Evolutionary conservation across 176 grass and related monocot species (phyloP), one percentile per base, ranked within the genome.

Genomic region (Echinochloa phyllopogon): DNA sequence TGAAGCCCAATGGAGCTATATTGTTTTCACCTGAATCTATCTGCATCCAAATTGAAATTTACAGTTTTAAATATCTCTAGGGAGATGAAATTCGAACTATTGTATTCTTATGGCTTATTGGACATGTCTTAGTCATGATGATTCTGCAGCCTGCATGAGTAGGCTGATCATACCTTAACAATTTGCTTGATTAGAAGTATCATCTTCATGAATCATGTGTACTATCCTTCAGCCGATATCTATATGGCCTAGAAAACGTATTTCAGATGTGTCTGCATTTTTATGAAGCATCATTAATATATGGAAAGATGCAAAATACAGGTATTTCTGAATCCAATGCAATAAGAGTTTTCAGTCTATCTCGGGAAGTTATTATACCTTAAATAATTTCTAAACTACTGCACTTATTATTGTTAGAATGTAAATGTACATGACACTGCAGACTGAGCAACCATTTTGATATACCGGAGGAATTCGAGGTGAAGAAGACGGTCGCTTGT

Each of bases 121-220:
- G 10, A 24, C 49, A 62, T 81, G 21, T 39, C 70, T 60, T 38
- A 15, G 6, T 63, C 52, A 25, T 29, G 66, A 40, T 9, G 27
- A 63, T 39, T 64, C 21, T 58, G 17, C 44, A 63, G 37, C 25
- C 3, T 50, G 51, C 53, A 52, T 58, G 36, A 71, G 27, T 72
- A 86, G 67, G 45, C n/a, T 73, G 21, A 52, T 44, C 33, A 24
- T 71, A 20, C 42, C 41, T 62, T 79, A 74, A 41, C 43, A 83
- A 21, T 14, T 40, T 66, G 69, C 33, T 53, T 53, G 50, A 69
- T 43, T 17, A 51, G 74, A 69, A 85, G 23, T 59, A 24, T 18
- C 48, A 45, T 48, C 40, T 36, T 68, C 48, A 16, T 68, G 49
- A 48, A 37, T 33, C 29, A 33, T 33, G 29, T 33, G 29, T 33